phyloP scores from a whole-genome alignment of 169 alveolate species.

The Plasmodium vivax region DNA sequence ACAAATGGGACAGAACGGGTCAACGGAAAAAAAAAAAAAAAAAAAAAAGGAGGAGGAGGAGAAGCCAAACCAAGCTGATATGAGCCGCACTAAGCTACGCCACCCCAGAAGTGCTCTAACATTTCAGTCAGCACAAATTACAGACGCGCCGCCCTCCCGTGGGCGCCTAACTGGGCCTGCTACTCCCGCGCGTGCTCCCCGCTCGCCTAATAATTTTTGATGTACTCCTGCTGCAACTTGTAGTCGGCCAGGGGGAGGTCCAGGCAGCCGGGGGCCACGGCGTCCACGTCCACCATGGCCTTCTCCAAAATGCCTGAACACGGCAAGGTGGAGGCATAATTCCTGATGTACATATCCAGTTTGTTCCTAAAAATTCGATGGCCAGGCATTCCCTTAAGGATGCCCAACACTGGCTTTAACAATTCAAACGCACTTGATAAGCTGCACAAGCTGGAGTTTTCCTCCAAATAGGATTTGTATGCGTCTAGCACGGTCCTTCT shows the following conservation, averaged over 20 bases:
- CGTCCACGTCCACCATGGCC: slow-evolving; percentile 50
- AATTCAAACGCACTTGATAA: slow-evolving; percentile 78
- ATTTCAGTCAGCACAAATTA: neutral
- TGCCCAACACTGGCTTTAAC: slow-evolving; percentile 87
- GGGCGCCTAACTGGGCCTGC: neutral
- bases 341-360: slow-evolving; percentile 61
- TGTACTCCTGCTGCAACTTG: slow-evolving; percentile 35
- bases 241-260: slow-evolving; percentile 26
- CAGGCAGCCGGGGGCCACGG: slow-evolving; percentile 55
- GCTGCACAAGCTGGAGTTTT: slow-evolving; percentile 34
- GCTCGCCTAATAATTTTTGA: slow-evolving; percentile 29
- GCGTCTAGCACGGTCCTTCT: slow-evolving; percentile 83
- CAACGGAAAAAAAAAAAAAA: neutral
- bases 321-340: slow-evolving; percentile 26
- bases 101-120: neutral
- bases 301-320: slow-evolving; percentile 56
- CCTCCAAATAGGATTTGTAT: slow-evolving; percentile 63
- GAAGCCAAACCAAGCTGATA: neutral
- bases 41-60: neutral
- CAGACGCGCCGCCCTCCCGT: neutral
- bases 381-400: slow-evolving; percentile 87
- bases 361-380: slow-evolving; percentile 78
- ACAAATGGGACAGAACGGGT: neutral
- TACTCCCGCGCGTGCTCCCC: neutral
- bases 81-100: neutral